Conservation (phyloP, 1,284 basidiomycete genomes). For the Leccinum subspadiceum region DNA sequence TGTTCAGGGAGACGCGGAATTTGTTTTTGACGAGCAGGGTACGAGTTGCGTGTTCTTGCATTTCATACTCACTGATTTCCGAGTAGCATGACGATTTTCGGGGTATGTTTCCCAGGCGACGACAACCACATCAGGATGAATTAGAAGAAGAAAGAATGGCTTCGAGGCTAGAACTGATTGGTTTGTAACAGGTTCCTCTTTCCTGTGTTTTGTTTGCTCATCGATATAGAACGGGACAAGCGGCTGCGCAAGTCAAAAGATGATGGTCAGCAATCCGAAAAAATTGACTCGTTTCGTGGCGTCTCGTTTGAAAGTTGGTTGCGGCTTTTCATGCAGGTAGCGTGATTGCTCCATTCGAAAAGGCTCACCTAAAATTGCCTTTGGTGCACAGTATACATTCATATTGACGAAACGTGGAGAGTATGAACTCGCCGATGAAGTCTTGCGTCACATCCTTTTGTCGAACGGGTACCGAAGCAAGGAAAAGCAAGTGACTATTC, state of each 20-base stretch:
- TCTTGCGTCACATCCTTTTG: constrained; percentile 74
- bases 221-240: constrained; percentile 45
- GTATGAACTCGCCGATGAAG: constrained; percentile 72
- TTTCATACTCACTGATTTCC: constrained; percentile 1
- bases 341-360: constrained; percentile 13
- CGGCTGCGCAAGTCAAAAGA: constrained; percentile 38
- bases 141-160: constrained; percentile 72
- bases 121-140: constrained; percentile 48
- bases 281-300: constrained; percentile 70
- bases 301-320: constrained; percentile 89
- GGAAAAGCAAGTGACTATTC: constrained; percentile 66
- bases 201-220: background rate
- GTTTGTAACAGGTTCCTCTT: constrained; percentile 33
- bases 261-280: constrained; percentile 34
- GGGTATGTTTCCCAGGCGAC: constrained; percentile 62
- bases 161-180: constrained; percentile 71
- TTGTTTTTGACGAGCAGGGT: constrained; percentile 80
- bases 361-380: background rate
- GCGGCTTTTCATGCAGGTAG: constrained; percentile 79
- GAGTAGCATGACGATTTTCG: constrained; percentile 50
- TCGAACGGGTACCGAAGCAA: constrained; percentile 76
- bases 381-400: constrained; percentile 72
- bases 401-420: constrained; percentile 66
- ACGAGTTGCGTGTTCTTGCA: constrained; percentile 23
- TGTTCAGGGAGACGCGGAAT: constrained; percentile 82